Evolutionary conservation across 1,284 basidiomycete genomes (phyloP), one percentile per base, ranked within the genome.

Genomic region (Pseudozyma sp.): DNA sequence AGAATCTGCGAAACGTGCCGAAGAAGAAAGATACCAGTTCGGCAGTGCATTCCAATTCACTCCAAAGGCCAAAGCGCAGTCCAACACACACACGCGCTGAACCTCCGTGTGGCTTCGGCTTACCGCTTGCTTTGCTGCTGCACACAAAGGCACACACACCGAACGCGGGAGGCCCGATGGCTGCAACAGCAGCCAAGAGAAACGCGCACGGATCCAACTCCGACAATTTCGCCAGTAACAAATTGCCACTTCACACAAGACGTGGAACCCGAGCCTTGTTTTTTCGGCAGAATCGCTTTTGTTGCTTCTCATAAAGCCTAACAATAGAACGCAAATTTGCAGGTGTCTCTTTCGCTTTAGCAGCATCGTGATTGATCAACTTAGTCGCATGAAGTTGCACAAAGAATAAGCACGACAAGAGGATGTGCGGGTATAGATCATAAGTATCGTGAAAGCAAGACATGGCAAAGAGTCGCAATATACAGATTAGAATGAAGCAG

Each of bases 191-290:
- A 18, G 35, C 49, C 18, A 51, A 31, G 25, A 31, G 25, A 31
- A 31, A 3, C 49, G 53, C 44, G 53, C 53, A 55, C 43, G 53
- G 40, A 45, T 45, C 45, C 54, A 31, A 56, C 35, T 47, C 53
- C 43, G 53, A 47, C 19, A n/a, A 10, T 19, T 44, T 55, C 45
- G 44, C 54, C 45, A 42, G 53, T 31, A 16, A 43, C 8, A 42
- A n/a, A 53, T 31, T 43, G n/a, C 25, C 12, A 52, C 14, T 43
- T 18, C n/a, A 52, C 40, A 34, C 25, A 45, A 45, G 36, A 56
- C 53, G 44, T 47, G 43, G 53, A 56, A 56, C 44, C 53, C 42
- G 25, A 54, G 52, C 52, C 31, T 34, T 25, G 21, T 54, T 44
- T 18, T 19, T 47, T 13, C 12, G 40, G 5, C 40, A 44, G 9